Evolutionary conservation across 2,329 filamentous ascomycete species (phyloP), one percentile per base, ranked within the genome.

Genomic region (Fusarium nanum): DNA sequence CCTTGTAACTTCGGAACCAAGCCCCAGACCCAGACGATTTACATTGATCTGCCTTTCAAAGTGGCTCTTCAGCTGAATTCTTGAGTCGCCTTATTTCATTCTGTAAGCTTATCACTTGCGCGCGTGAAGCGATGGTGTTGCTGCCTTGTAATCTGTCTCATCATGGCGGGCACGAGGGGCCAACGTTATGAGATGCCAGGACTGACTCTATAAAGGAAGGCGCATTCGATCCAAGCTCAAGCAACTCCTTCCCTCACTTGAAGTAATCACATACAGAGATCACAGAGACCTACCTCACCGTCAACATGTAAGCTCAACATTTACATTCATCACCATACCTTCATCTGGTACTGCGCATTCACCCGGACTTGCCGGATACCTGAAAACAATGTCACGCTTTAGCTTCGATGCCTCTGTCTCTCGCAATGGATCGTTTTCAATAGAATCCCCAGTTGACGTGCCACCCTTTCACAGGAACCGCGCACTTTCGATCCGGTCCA

Each of bases 401-500:
- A 79, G 76, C 60, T 75, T 77, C 41, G 79, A 81, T 37, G 65
- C 71, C 54, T 75, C 73, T 40, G 49, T 73, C 37, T 60, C 73
- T 41, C 72, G 67, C 46, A 60, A 55, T 34, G 72, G 59, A 30
- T 58, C 56, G 9, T 56, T 70, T 27, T 56, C 71, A 7, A 54
- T 52, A 4, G 76, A 78, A 50, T 67, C 56, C 27, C 53, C 68
- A 13, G 60, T 77, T 80, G 77, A 80, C 70, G 55, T 68, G 14
- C 46, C 67, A 7, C 30, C 32, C 16, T 54, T 64, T n/a, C 55
- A 37, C 73, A 92, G 91, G 91, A 91, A 92, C 76, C 91, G 92
- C 76, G 88, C 89, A 65, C 86, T 93, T 65, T 93, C 91, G 30
- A 88, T 93, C 76, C 91, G 92, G 74, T 92, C 91, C 65, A 87